Conservation (phyloP, 2,329 filamentous ascomycete species). For the Xylaria sp. region DNA sequence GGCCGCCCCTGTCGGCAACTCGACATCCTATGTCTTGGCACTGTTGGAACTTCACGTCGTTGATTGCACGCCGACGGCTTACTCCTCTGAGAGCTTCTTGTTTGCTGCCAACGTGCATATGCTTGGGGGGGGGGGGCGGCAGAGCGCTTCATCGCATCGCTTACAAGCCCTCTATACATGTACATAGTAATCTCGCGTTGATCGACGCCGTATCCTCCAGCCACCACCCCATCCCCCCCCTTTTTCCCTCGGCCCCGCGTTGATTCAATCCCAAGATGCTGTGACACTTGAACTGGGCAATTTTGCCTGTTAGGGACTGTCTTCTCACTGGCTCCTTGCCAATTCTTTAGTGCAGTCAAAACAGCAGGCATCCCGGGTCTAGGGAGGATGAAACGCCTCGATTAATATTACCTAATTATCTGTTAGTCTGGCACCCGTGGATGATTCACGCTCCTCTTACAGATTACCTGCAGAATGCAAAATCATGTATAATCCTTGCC, state of each 20-base stretch:
- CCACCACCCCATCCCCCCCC: too few relatives aligned
- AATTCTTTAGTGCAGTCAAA: too few relatives aligned
- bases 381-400: neutral
- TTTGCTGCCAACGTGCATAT: slow-evolving; percentile 17
- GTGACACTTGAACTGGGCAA: neutral
- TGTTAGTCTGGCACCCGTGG: neutral
- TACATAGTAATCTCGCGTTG: slow-evolving; percentile 24
- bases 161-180: neutral
- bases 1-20: slow-evolving; percentile 22
- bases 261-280: neutral
- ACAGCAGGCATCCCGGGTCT: too few relatives aligned
- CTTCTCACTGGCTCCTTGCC: too few relatives aligned
- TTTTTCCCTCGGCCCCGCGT: neutral
- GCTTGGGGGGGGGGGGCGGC: slow-evolving; percentile 8
- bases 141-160: slow-evolving; percentile 18
- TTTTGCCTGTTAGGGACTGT: neutral
- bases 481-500: too few relatives aligned
- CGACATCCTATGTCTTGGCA: slow-evolving; percentile 11
- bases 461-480: neutral
- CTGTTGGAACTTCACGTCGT: slow-evolving; percentile 10
- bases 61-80: slow-evolving; percentile 19
- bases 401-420: neutral
- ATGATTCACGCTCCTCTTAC: neutral
- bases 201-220: neutral
- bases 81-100: slow-evolving; percentile 20